Evolutionary conservation across 108 stramenopile species (phyloP).

Genomic region (Skeletonema marinoi): DNA sequence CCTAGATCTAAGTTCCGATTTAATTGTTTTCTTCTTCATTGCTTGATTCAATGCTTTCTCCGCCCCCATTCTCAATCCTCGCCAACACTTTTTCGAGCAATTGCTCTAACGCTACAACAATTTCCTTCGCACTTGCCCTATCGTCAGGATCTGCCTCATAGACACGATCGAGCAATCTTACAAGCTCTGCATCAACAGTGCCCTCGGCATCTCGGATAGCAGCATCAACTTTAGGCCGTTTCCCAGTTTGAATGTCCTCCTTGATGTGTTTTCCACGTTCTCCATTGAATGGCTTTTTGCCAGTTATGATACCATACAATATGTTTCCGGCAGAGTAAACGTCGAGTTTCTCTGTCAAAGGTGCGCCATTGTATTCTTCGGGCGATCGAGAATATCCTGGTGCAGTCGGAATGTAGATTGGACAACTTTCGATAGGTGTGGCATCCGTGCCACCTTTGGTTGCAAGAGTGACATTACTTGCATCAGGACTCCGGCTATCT

Average conservation of each 20-base stretch:
- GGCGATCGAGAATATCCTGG: slow-evolving; percentile 77
- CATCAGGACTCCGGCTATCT: background rate
- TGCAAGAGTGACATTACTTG: background rate
- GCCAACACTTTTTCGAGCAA: slow-evolving; percentile 15
- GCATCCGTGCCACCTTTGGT: background rate
- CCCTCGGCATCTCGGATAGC: slow-evolving; percentile 36
- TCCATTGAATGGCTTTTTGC: slow-evolving; percentile 34
- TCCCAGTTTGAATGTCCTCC: slow-evolving; percentile 22
- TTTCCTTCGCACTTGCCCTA: slow-evolving; percentile 44
- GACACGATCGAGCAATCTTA: slow-evolving; percentile 38
- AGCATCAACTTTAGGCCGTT: slow-evolving; percentile 33
- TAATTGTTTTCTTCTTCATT: background rate
- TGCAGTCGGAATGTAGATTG: slow-evolving; percentile 70
- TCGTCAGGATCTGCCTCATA: slow-evolving; percentile 40
- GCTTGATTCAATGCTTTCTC: background rate
- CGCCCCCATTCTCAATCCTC: background rate
- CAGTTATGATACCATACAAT: slow-evolving; percentile 51
- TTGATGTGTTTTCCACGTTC: slow-evolving; percentile 39
- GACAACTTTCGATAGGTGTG: slow-evolving; percentile 44
- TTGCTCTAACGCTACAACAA: slow-evolving; percentile 43
- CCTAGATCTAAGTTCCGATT: background rate
- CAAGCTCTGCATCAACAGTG: slow-evolving; percentile 36
- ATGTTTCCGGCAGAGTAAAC: slow-evolving; percentile 52
- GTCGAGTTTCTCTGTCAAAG: slow-evolving; percentile 50
- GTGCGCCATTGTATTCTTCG: slow-evolving; percentile 63